These are phyloP conservation scores for Globisporangium nunn DNA, from an alignment of 352 stramenopile species.

Conservation along the genomic window DNA sequence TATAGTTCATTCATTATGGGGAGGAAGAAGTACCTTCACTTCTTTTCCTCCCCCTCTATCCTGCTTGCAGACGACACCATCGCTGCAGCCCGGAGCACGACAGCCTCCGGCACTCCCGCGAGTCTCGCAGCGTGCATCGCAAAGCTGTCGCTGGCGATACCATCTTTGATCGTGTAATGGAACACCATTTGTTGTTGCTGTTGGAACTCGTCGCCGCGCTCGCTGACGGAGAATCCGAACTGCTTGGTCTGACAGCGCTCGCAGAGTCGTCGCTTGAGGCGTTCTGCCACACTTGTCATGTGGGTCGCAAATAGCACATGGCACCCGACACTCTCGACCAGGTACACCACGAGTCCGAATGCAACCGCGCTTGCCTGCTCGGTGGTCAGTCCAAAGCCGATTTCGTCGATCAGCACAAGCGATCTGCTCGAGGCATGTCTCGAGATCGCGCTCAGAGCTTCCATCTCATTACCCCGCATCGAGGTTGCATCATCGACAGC, in stretches of 20 bases:
- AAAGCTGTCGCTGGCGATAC: neutral
- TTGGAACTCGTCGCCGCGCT: neutral
- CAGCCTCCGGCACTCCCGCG: neutral
- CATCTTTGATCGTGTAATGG: neutral
- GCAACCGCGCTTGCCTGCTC: slow-evolving; percentile 21
- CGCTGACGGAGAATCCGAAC: neutral
- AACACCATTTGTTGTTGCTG: neutral
- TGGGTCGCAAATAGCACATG: slow-evolving; percentile 35
- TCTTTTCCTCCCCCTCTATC: neutral
- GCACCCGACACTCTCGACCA: slow-evolving; percentile 22
- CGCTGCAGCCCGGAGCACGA: neutral
- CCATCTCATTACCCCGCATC: neutral
- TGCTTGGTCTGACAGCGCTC: neutral
- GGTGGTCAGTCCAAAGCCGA: slow-evolving; percentile 29
- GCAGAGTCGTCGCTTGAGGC: neutral
- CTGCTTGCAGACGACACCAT: too few relatives aligned
- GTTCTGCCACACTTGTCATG: slow-evolving; percentile 4
- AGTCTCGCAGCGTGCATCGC: neutral
- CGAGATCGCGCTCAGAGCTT: neutral
- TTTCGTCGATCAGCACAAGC: neutral
- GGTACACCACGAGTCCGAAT: slow-evolving; percentile 16
- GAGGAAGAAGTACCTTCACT: neutral
- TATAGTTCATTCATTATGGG: neutral
- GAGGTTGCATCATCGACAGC: neutral
- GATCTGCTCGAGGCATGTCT: neutral